Conservation (phyloP, 257 asterid species). For the Penstemon newberryi region DNA sequence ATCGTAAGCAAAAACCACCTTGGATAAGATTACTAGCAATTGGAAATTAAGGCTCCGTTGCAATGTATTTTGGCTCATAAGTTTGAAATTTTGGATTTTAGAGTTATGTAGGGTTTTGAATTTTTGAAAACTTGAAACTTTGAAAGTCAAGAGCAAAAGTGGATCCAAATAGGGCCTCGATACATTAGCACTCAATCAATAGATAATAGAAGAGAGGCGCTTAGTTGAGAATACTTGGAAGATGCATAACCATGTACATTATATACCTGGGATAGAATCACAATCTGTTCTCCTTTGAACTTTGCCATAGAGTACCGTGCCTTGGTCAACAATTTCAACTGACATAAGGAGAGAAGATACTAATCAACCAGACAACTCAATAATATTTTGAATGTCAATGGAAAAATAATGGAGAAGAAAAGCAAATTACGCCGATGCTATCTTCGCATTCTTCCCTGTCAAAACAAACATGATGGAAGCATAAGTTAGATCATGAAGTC, state of each 20-base stretch:
- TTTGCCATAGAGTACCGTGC: conserved; percentile 84
- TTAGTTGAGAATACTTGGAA: neutral
- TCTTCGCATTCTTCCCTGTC: conserved; percentile 54
- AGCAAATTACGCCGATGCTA: conserved; percentile 68
- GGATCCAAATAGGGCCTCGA: too few species aligned
- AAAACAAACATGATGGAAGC: neutral
- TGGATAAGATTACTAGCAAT: too few species aligned
- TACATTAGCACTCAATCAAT: neutral
- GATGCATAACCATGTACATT: conserved; percentile 18
- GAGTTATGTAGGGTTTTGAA: too few species aligned
- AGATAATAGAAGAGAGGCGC: neutral
- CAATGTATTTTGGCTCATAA: too few species aligned
- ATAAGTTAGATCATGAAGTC: conserved; percentile 18
- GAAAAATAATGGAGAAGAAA: neutral
- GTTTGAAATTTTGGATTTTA: too few species aligned
- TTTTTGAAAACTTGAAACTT: too few species aligned
- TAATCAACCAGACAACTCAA: conserved; percentile 25
- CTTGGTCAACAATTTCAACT: conserved; percentile 83
- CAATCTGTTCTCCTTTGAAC: conserved; percentile 87
- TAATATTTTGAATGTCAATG: neutral
- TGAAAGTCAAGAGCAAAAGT: too few species aligned
- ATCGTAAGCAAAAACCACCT: neutral
- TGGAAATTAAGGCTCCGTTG: too few species aligned
- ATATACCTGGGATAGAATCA: conserved; percentile 84
- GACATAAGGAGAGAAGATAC: conserved; percentile 32